Conservation (phyloP, 768 basidiomycete species). For the Calocera viscosa region DNA sequence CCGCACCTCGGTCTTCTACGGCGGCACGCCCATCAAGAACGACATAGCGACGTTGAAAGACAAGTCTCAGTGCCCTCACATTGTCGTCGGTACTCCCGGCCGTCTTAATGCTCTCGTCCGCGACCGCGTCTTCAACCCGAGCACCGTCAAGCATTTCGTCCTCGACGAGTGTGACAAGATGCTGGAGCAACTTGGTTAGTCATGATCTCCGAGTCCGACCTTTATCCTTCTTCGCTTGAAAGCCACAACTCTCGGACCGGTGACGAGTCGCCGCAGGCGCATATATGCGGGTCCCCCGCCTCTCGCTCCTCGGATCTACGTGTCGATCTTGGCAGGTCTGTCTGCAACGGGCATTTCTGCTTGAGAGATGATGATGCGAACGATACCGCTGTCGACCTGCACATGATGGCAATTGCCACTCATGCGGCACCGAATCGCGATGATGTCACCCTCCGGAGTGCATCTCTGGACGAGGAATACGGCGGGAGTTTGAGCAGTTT, state of each 20-base stretch:
- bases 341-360: background rate
- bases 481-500: constrained; percentile 1
- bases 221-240: constrained; percentile 10
- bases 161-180: constrained; percentile 99
- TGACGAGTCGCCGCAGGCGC: constrained; percentile 3
- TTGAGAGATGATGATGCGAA: background rate
- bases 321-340: background rate
- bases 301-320: background rate
- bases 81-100: constrained; percentile 96
- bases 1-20: constrained; percentile 94
- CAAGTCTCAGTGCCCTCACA: constrained; percentile 96
- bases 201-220: constrained; percentile 51
- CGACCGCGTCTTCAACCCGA: constrained; percentile 90
- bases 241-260: background rate
- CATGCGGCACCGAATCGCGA: background rate
- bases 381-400: background rate
- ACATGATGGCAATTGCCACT: background rate
- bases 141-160: constrained; percentile 97
- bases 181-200: constrained; percentile 99
- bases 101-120: constrained; percentile 89
- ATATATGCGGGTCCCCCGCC: background rate
- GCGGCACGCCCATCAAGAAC: constrained; percentile 87
- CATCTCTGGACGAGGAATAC: background rate
- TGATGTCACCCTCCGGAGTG: background rate
- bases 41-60: constrained; percentile 88